Evolutionary conservation across 371 early-diverging fungal species (phyloP), one percentile per base, ranked within the genome.

Genomic region (Zychaea mexicana): DNA sequence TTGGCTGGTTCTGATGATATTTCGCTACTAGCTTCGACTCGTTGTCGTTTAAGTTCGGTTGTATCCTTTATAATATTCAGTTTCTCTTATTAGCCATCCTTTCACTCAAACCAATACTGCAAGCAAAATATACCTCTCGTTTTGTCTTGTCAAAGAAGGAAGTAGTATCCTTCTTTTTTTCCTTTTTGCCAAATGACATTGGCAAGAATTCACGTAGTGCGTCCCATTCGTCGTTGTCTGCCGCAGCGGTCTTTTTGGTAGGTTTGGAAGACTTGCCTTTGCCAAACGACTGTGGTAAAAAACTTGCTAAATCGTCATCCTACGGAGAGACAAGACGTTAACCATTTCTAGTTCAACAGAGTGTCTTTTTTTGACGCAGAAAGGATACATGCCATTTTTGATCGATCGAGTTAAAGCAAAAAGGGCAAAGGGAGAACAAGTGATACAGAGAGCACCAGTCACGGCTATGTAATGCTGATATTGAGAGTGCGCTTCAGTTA

Each of bases 131-230:
- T 70, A 74, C 80, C 31, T 73, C 66, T 68, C 85, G 57, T 53
- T 78, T 81, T 21, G 83, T 82, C 57, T 79, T 80, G 22, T 77
- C 81, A 70, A 78, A 85, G 15, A 71, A 67, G 22, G 47, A 19
- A 2, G 59, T 38, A 0, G 67, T 28, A 28, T 76, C 70, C 12
- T 68, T 76, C 28, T 74, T 66, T 26, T 78, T 55, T 30, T 79
- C 74, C 60, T 82, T 79, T 56, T 83, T 83, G 10, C 87, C 88
- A 71, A 88, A 88, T 3, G 87, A 83, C 6, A 72, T 83, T n/a
- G 87, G 87, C 66, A 88, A 66, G 57, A 85, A 80, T 21, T 73
- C 71, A 27, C 83, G 64, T 10, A 88, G 66, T 3, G 82, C 74
- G 60, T 81, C 85, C 76, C 76, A 74, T 38, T 73, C 83, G 30